A percentile compares a stretch with the other conserved stretches of the same genome.
phyloP scores from a whole-genome alignment of 805 yeast genomes.

The Kodamaea fukazawae region DNA sequence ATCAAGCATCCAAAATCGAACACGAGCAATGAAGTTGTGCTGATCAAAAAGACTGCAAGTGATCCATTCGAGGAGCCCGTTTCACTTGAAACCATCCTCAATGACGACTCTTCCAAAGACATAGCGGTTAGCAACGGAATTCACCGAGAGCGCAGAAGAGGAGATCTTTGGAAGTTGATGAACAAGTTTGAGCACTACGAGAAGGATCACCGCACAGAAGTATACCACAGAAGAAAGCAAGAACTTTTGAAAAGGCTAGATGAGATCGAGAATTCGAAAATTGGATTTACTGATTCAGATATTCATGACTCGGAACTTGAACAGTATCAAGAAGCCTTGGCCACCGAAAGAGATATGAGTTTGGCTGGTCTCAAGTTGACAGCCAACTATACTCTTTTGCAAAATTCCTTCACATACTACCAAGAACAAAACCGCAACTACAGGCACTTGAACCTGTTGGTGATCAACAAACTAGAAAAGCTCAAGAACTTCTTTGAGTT shows the following conservation, averaged over 20 bases:
- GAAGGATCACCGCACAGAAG: conserved; percentile 14
- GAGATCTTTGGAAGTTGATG: conserved; percentile 16
- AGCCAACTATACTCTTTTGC: conserved; percentile 31
- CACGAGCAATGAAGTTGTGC: neutral
- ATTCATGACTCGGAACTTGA: conserved; percentile 30
- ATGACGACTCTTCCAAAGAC: conserved; percentile 10
- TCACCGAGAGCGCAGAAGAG: conserved; percentile 24
- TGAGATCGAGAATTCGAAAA: conserved; percentile 23
- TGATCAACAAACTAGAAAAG: conserved; percentile 37
- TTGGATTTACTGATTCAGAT: conserved; percentile 20
- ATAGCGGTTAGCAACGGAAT: conserved; percentile 16
- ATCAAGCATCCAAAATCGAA: neutral
- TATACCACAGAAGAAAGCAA: conserved; percentile 22
- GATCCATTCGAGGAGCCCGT: neutral
- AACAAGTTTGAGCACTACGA: conserved; percentile 19
- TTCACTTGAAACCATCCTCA: conserved; percentile 4
- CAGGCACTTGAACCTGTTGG: conserved; percentile 25
- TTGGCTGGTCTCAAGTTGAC: conserved; percentile 31
- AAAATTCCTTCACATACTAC: conserved; percentile 31
- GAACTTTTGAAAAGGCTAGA: conserved; percentile 25
- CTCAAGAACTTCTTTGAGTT: conserved; percentile 37
- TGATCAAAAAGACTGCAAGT: neutral
- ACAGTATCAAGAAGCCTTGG: conserved; percentile 18
- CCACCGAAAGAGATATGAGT: conserved; percentile 29
- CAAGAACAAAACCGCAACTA: conserved; percentile 37